Evolutionary conservation across 192 early-diverging fungal genomes (phyloP), one percentile per base, ranked within the genome.

Genomic region (Umbelopsis vinacea): DNA sequence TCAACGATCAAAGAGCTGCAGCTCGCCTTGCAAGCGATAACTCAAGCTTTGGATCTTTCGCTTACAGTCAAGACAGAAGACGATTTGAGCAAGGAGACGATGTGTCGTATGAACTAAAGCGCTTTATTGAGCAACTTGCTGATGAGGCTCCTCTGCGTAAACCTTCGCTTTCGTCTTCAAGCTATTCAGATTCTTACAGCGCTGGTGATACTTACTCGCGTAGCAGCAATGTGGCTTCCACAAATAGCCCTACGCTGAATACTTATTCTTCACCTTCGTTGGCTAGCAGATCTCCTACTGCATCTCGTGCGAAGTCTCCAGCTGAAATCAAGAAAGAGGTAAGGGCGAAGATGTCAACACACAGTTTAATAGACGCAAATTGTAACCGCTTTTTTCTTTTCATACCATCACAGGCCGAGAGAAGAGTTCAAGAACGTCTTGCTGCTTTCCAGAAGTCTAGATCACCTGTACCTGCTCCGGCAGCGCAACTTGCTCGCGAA

Each of bases 291-390:
- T 57, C 72, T 4, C 15, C 73, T 46, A 23, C 74, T 53, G 40
- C 74, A 10, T 52, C 68, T 21, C 48, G 57, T 19, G 74, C 78
- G 29, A 71, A 74, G 24, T 75, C 78, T 38, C 74, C 78, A 22
- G 78, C 75, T 24, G 78, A 79, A 67, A 79, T 79, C 15, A 79
- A 79, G 66, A 73, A 72, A 57, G 74, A 79, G 78, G 77, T 72
- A 71, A 43, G 17, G 9, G 2, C 33, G 21, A 48, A 50, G 19
- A 69, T 17, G 23, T 6, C 3, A 43, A 43, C 6, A 43, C 11
- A 6, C 0, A 0, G 3, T 43, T 43, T 43, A 12, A 43, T 43
- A 43, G 40, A 43, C 40, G 11, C 11, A 7, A 6, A 43, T 43
- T 43, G 11, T 3, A 29, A 29, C 6, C 15, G 0, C 12, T 17